phyloP scores from a whole-genome alignment of 164 flowering plant genomes.

The Annona squamosa region DNA sequence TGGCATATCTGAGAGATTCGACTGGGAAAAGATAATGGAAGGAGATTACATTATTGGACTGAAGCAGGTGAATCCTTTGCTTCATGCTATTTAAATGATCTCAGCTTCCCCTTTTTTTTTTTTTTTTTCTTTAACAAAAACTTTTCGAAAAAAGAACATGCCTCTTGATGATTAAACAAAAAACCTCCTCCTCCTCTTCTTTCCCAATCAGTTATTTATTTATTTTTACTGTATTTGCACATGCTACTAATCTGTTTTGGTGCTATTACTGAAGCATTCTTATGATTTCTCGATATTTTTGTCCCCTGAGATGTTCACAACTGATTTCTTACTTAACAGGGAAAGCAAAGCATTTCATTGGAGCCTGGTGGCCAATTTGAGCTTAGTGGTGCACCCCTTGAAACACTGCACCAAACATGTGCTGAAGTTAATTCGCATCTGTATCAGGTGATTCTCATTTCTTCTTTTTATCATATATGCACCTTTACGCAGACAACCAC shows the following conservation, averaged over 20 bases:
- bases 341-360: conserved; percentile 92
- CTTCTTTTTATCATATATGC: too few species aligned
- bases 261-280: not conserved
- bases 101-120: not conserved
- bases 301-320: not conserved
- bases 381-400: conserved; percentile 99
- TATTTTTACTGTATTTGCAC: not conserved
- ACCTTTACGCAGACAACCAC: too few species aligned
- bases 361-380: conserved; percentile 99
- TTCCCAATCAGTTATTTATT: not conserved
- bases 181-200: not conserved
- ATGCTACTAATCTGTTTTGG: not conserved
- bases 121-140: too few species aligned
- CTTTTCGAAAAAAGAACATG: too few species aligned
- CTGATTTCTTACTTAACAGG: conserved; percentile 38
- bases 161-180: not conserved
- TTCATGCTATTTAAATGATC: not conserved
- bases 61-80: conserved; percentile 52
- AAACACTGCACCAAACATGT: conserved; percentile 98
- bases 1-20: conserved; percentile 91
- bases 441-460: conserved; percentile 62
- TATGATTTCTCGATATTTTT: conserved; percentile 1
- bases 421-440: conserved; percentile 99
- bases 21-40: conserved; percentile 98
- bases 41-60: conserved; percentile 93